Percentiles rank a stretch among this genome's conserved stretches.
phyloP scores from a whole-genome alignment of 2,329 filamentous ascomycete species.

The Pseudogymnoascus sp. region DNA sequence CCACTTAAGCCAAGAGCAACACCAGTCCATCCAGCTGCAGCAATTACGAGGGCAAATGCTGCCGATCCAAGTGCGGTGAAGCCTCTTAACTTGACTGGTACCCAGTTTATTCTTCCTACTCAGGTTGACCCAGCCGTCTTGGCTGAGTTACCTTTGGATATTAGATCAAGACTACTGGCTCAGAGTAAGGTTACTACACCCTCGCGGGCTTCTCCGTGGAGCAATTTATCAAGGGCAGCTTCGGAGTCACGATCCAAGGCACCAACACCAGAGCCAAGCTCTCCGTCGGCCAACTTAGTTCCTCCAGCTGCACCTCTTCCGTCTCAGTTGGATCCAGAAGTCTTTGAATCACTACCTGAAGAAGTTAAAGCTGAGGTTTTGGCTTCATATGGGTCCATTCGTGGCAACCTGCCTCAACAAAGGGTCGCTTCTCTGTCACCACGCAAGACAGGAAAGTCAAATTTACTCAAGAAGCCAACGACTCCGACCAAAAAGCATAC shows the following conservation, averaged over 20 bases:
- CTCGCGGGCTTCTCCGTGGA: slow-evolving; percentile 22
- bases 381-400: slow-evolving; percentile 51
- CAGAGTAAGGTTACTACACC: slow-evolving; percentile 37
- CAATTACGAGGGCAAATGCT: slow-evolving; percentile 41
- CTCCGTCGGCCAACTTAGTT: not conserved
- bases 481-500: slow-evolving; percentile 63
- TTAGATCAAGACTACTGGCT: slow-evolving; percentile 65
- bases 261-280: slow-evolving; percentile 13
- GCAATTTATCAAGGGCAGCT: slow-evolving; percentile 29
- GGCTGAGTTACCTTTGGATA: slow-evolving; percentile 76
- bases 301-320: slow-evolving; percentile 36
- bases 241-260: slow-evolving; percentile 30
- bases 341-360: slow-evolving; percentile 73
- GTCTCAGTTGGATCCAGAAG: slow-evolving; percentile 77
- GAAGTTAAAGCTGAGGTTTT: slow-evolving; percentile 82
- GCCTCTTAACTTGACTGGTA: slow-evolving; percentile 72
- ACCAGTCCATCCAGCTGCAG: slow-evolving; percentile 44
- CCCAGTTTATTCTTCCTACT: slow-evolving; percentile 83
- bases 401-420: slow-evolving; percentile 22
- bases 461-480: slow-evolving; percentile 43
- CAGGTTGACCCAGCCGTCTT: slow-evolving; percentile 77
- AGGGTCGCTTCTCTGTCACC: slow-evolving; percentile 40
- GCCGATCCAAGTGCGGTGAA: slow-evolving; percentile 49
- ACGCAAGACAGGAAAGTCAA: slow-evolving; percentile 47
- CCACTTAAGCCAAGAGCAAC: slow-evolving; percentile 39